phyloP scores from a whole-genome alignment of 78 protist genomes.

The Planoprotostelium fungivorum region DNA sequence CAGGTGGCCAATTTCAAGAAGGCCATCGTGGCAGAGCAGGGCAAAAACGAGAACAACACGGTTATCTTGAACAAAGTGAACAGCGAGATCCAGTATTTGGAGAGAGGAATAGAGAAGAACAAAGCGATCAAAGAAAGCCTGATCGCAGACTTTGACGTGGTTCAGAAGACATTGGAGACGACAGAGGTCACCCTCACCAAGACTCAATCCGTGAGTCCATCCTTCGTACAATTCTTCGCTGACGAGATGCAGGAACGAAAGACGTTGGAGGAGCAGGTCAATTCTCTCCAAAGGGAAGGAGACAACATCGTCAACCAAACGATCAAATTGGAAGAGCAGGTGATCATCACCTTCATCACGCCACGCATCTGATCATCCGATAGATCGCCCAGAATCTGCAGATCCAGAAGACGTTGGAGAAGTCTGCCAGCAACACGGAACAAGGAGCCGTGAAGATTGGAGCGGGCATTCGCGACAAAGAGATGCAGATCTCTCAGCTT shows the following conservation, averaged over 20 bases:
- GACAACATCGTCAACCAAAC: neutral
- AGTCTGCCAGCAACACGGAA: neutral
- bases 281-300: neutral
- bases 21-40: constrained; percentile 24
- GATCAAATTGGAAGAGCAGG: neutral
- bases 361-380: neutral
- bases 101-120: neutral
- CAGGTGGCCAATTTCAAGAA: constrained; percentile 19
- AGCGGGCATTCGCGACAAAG: neutral
- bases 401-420: neutral
- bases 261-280: neutral
- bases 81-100: neutral
- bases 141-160: neutral
- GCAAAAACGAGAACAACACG: neutral
- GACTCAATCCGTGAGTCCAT: neutral
- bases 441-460: neutral
- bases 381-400: constrained; percentile 2
- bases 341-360: neutral
- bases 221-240: neutral
- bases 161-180: constrained; percentile 5
- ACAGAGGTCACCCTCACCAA: neutral
- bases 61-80: neutral
- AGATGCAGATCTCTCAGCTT: constrained; percentile 24
- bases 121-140: neutral
- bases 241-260: constrained; percentile 5